Evolutionary conservation across 768 basidiomycete species (phyloP), one percentile per base, ranked within the genome.

Genomic region (Trametes cinnabarina): DNA sequence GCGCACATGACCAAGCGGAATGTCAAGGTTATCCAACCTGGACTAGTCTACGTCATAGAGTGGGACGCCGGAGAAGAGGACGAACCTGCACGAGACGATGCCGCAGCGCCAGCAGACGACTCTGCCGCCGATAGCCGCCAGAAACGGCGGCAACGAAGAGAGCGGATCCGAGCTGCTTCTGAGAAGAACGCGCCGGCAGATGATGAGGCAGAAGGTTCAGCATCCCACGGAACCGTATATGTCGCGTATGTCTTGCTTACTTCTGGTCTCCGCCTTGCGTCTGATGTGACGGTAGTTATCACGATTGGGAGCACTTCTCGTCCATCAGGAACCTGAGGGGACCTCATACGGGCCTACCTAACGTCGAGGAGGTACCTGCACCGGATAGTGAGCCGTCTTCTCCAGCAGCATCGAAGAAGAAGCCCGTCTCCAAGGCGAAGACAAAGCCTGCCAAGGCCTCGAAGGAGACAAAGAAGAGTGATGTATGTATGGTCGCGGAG

Each of bases 251-350:
- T 87, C 22, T 60, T 52, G n/a, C 12, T 50, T 53, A 47, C 55
- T 14, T 47, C 55, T 61, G 50, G 20, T 43, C 49, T 51, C 30
- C 47, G 47, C 39, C 41, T 37, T 50, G 6, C 25, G 30, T 50
- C 65, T 53, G 63, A 67, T 48, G 55, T 32, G 19, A 14, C 4
- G 25, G 12, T 66, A 91, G 90, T 28, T 95, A 93, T 69, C 88
- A 94, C 67, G 91, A 94, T 70, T 94, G 91, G 90, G 93, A 96
- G 67, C 94, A 96, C 69, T 96, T 94, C 67, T 93, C 90, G 12
- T 91, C 88, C n/a, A 90, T 96, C 57, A 88, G 94, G 44, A 94
- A 92, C 70, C 74, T 94, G 51, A 78, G 78, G 15, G 94, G 94
- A 1, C 94, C 93, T 0, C 92, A 94, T 68, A 75, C 82, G 0